These are phyloP conservation scores for Rhododendron molle DNA, from an alignment of 148 eudicot genomes.

Conservation along the genomic window DNA sequence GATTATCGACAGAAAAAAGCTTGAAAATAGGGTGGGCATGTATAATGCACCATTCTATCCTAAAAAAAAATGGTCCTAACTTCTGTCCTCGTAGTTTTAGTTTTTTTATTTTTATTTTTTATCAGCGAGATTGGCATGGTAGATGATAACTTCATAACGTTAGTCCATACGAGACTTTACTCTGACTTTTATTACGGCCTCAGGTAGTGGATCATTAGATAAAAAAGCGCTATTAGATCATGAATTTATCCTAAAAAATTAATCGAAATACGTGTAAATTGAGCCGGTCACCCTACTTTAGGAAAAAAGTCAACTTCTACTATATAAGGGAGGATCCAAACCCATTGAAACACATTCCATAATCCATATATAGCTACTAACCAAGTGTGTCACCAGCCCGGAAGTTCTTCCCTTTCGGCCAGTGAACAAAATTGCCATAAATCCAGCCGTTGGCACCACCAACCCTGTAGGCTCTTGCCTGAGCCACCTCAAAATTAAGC, in stretches of 20 bases:
- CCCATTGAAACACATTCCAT: background rate
- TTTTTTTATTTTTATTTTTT: too few relatives aligned
- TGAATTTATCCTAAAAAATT: too few relatives aligned
- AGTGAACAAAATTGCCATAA: slow-evolving; percentile 14
- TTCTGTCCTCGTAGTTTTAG: too few relatives aligned
- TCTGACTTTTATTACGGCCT: too few relatives aligned
- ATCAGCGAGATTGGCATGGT: background rate
- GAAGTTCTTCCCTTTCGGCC: slow-evolving; percentile 44
- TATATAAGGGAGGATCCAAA: background rate
- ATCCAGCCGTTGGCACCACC: slow-evolving; percentile 53
- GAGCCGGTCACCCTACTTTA: too few relatives aligned
- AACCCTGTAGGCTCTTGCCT: slow-evolving; percentile 29
- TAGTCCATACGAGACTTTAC: background rate
- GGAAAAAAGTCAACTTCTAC: background rate
- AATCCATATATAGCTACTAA: slow-evolving; percentile 10
- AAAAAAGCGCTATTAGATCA: too few relatives aligned
- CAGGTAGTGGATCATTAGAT: too few relatives aligned
- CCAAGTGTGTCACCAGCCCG: slow-evolving; percentile 54
- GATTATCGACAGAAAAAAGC: too few relatives aligned
- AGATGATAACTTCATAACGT: background rate
- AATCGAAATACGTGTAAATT: too few relatives aligned
- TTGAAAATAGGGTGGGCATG: too few relatives aligned
- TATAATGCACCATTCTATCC: too few relatives aligned
- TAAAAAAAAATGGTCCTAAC: too few relatives aligned
- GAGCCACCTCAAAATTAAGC: slow-evolving; percentile 15